phyloP scores from a whole-genome alignment of 768 basidiomycete species.

The Lanmaoa pseudosensibilis region DNA sequence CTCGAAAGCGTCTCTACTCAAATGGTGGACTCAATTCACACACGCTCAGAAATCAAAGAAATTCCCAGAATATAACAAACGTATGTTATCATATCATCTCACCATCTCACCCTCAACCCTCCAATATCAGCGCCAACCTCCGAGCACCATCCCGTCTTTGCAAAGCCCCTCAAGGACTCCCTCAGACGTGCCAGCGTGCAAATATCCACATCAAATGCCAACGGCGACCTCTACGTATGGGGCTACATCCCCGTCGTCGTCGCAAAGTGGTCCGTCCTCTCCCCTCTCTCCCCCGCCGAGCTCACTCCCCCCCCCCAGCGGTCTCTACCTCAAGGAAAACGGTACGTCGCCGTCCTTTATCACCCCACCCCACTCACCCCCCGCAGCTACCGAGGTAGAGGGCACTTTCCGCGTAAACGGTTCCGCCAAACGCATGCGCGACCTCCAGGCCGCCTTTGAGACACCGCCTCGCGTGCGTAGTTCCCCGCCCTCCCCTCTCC shows the following conservation, averaged over 20 bases:
- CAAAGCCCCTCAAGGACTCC: constrained; percentile 79
- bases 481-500: background rate
- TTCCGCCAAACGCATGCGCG: constrained; percentile 94
- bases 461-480: constrained; percentile 73
- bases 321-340: constrained; percentile 91
- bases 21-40: constrained; percentile 83
- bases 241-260: constrained; percentile 97
- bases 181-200: constrained; percentile 88
- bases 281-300: background rate
- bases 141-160: constrained; percentile 68
- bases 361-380: background rate
- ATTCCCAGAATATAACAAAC: constrained; percentile 44
- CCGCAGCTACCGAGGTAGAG: constrained; percentile 79
- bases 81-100: constrained; percentile 28
- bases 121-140: constrained; percentile 25
- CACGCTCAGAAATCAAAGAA: constrained; percentile 65
- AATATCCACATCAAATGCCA: constrained; percentile 84
- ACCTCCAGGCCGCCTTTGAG: constrained; percentile 90
- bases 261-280: constrained; percentile 79
- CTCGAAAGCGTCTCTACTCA: constrained; percentile 61
- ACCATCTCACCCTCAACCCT: background rate
- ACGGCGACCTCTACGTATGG: constrained; percentile 86
- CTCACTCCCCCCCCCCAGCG: constrained; percentile 45
- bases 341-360: constrained; percentile 44
- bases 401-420: constrained; percentile 96